Evolutionary conservation across 2,329 filamentous ascomycete species (phyloP), one percentile per base, ranked within the genome.

Genomic region (Colletotrichum tamarilloi): DNA sequence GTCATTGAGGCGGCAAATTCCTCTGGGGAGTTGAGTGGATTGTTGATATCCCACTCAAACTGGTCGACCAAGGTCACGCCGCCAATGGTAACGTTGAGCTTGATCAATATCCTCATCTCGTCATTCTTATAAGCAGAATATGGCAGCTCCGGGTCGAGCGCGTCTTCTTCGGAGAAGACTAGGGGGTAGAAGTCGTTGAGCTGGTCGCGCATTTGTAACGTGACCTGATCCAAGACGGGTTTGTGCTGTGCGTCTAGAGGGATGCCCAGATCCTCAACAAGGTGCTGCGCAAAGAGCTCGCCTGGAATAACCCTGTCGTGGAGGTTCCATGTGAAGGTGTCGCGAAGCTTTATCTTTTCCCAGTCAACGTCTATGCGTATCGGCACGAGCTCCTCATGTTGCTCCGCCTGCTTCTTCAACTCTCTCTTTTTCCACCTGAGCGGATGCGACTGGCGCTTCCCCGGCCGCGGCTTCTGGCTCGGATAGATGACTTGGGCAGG

Each of bases 41-140:
- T 97, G 83, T 98, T 98, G 81, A 98, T 95, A 78, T 99, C 97
- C 97, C 97, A 99, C 83, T 99, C 97, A 75, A 99, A 98, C 81
- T 98, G 97, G 79, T 99, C 97, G 46, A 98, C 93, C 30, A 99
- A 87, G 0, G 95, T 98, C 80, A 97, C 94, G 75, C 94, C 93
- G 53, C 96, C 97, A 79, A 99, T 98, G 7, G 97, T 98, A 79
- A 99, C 98, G 83, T 98, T 98, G 63, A 99, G 88, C 83, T 98
- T 98, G 83, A 99, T 91, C 56, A 97, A 86, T 77, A 99, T 94
- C 63, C 97, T 93, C 96, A 99, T 98, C 85, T 99, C 97, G 81
- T 99, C 97, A 80, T 99, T 98, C 84, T 98, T 98, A 86, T 98
- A 98, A 7, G 97, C 95, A 52, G 90, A 92, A 81, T 98, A 98